These are phyloP conservation scores for Aspergillus aculeatus DNA, from an alignment of 2,329 filamentous ascomycete genomes.

Conservation along the genomic window DNA sequence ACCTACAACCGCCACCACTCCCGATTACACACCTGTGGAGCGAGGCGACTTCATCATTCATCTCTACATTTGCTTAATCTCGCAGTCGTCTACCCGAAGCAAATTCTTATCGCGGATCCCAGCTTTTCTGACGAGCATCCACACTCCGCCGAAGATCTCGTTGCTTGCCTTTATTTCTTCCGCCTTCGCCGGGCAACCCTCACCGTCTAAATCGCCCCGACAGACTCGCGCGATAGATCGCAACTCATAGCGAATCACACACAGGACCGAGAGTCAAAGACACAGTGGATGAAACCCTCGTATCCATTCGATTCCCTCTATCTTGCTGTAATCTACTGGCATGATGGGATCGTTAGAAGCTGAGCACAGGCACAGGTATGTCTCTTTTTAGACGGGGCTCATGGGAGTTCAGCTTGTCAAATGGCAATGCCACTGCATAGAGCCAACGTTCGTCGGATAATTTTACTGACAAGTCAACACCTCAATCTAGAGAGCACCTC, in stretches of 20 bases:
- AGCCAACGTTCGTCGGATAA: neutral
- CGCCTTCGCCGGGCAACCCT: constrained; percentile 2
- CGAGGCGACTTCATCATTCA: constrained; percentile 3
- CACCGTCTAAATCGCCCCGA: neutral
- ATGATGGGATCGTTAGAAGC: constrained; percentile 43
- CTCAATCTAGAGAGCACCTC: constrained; percentile 39
- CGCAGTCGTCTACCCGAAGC: neutral
- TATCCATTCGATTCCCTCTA: neutral
- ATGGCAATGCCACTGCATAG: neutral
- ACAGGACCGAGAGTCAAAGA: neutral
- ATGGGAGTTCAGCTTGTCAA: neutral
- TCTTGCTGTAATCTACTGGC: constrained; percentile 17
- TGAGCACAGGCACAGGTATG: constrained; percentile 38
- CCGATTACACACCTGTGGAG: constrained; percentile 14
- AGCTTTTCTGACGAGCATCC: neutral
- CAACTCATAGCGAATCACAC: neutral
- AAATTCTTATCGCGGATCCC: neutral
- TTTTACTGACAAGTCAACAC: constrained; percentile 24
- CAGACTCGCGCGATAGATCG: neutral
- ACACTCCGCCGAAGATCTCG: neutral
- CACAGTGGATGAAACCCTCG: constrained; percentile 18
- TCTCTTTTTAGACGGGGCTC: constrained; percentile 11
- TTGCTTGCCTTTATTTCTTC: constrained; percentile 4
- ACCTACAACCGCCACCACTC: constrained; percentile 22
- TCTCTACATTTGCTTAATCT: neutral